A percentile compares a stretch with the other conserved stretches of the same genome.
Evolutionary conservation across 306 rosid genomes (phyloP).

Genomic region (Elaeagnus macrophylla): DNA sequence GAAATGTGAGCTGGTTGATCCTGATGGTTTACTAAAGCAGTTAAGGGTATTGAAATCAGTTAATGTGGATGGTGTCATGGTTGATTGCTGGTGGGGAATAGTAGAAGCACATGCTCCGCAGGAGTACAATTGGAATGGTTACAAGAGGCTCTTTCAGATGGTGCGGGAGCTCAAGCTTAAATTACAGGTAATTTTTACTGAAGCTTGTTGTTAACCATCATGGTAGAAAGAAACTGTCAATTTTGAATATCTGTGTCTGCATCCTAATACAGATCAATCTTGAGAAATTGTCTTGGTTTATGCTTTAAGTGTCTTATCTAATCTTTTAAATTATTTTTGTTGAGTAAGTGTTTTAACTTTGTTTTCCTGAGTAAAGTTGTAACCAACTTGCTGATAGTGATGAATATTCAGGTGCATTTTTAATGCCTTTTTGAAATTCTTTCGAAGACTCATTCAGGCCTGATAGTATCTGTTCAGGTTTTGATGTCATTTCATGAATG

Average conservation of each 20-base stretch:
- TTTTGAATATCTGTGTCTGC: too few species aligned
- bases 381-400: too few species aligned
- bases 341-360: too few species aligned
- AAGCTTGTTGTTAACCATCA: background rate
- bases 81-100: constrained; percentile 99
- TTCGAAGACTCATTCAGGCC: constrained; percentile 21
- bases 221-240: too few species aligned
- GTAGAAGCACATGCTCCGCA: constrained; percentile 93
- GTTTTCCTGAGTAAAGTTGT: too few species aligned
- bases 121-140: constrained; percentile 97
- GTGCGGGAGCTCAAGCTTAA: constrained; percentile 74
- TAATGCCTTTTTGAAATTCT: constrained; percentile 2
- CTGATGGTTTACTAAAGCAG: constrained; percentile 79
- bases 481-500: constrained; percentile 97
- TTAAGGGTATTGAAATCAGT: constrained; percentile 72
- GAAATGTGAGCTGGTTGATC: constrained; percentile 92
- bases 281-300: too few species aligned
- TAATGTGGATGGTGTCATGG: constrained; percentile 76
- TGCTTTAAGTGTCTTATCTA: too few species aligned
- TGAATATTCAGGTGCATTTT: too few species aligned
- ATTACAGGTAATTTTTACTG: constrained; percentile 61
- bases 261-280: too few species aligned
- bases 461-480: constrained; percentile 41
- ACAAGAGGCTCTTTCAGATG: constrained; percentile 88
- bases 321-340: too few species aligned